Conservation (phyloP, 2,329 filamentous ascomycete genomes). For the Ampelomyces quisqualis region DNA sequence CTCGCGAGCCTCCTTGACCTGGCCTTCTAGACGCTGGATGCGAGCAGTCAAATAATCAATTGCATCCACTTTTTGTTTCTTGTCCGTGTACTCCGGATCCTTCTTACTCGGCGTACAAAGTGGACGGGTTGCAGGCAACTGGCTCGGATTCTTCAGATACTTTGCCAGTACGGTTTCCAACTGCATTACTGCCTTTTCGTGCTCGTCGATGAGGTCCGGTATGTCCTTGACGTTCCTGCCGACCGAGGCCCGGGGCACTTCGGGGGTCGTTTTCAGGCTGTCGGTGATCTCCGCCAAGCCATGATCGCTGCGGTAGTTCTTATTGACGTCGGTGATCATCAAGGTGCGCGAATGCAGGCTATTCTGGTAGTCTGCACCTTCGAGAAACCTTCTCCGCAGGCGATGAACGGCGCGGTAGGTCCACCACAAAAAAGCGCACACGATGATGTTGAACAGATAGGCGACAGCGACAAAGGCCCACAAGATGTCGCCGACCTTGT, state of each 20-base stretch:
- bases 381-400: constrained; percentile 76
- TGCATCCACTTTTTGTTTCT: constrained; percentile 79
- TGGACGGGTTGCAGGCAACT: constrained; percentile 74
- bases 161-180: constrained; percentile 83
- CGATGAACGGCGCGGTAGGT: constrained; percentile 76
- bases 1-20: constrained; percentile 80
- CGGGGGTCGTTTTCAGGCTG: constrained; percentile 72
- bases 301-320: constrained; percentile 75
- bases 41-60: constrained; percentile 89
- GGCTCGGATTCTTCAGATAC: constrained; percentile 84
- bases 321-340: constrained; percentile 79
- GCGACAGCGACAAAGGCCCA: constrained; percentile 62
- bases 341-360: constrained; percentile 74
- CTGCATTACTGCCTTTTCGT: constrained; percentile 76
- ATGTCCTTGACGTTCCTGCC: constrained; percentile 91
- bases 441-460: constrained; percentile 69
- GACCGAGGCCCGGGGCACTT: constrained; percentile 76
- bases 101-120: constrained; percentile 77
- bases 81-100: constrained; percentile 63
- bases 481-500: constrained; percentile 48
- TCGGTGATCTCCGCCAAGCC: constrained; percentile 84
- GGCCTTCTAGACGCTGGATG: constrained; percentile 76
- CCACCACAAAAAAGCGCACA: constrained; percentile 82
- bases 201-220: constrained; percentile 79
- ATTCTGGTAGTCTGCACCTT: constrained; percentile 82